Evolutionary conservation across 2,329 filamentous ascomycete species (phyloP), one percentile per base, ranked within the genome.

Genomic region (Thielaviopsis euricoi): DNA sequence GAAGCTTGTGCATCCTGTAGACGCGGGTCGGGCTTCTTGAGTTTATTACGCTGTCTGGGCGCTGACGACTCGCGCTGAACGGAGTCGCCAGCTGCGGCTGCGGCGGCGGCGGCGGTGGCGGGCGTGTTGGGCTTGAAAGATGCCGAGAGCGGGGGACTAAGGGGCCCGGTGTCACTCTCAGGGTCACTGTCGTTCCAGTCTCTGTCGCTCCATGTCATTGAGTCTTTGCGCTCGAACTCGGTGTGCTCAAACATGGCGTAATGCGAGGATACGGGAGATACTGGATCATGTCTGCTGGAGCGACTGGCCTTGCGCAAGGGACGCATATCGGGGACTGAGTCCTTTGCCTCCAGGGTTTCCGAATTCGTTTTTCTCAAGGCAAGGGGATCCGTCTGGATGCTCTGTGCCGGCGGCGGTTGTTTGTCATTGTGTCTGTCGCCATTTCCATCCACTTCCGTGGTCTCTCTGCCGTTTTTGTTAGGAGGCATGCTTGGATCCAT

Each of bases 381-480:
- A 33, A 25, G 17, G 17, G 56, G 49, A 7, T 49, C 55, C 23
- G 40, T 21, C 19, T 33, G 51, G 6, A 57, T 19, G 12, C 13
- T 52, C 48, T 29, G 53, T 22, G 23, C 48, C 49, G 26, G 51
- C 40, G 55, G 51, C 37, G 17, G 17, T 2, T 66, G 2, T 73
- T 75, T 56, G 69, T 68, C 19, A 19, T 13, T 9, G 13, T 52
- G 23, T n/a, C 29, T 23, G 26, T 52, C n/a, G 21, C 19, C 50
- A 0, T 50, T 50, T 9, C 26, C 17, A 12, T 54, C 37, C 19
- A 19, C 29, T 12, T 55, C 46, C 12, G 58, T 78, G 19, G 77
- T 85, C 70, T 90, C 86, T 48, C 78, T 75, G 9, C 86, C 87
- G n/a, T 82, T 75, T 58, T 74, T 72, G 49, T 77, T 79, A 0